Evolutionary conservation across 106 monocot genomes (phyloP), one percentile per base, ranked within the genome.

Genomic region (Chionographis japonica): DNA sequence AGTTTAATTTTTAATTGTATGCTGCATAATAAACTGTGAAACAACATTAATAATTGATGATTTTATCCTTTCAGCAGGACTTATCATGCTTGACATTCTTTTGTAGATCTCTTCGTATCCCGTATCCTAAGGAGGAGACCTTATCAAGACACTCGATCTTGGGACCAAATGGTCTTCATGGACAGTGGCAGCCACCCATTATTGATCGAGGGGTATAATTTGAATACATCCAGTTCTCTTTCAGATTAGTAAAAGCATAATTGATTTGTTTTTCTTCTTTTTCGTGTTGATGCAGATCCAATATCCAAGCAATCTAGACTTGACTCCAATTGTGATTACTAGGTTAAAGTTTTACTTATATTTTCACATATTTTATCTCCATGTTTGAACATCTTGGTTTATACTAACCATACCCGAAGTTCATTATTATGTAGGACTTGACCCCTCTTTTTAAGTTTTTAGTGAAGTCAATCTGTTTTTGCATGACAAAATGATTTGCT

Each of bases 101-200:
- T 40, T 81, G 62, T 71, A 92, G 97, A 55, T 89, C 84, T 68
- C 54, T 90, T 37, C 83, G 58, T 66, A 68, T 87, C 42, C 85
- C 81, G 18, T 77, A 75, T 58, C 80, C 98, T 53, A 98, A 68
- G 15, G 90, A 98, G 54, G 98, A 98, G 63, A 90, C 98, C 0
- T 61, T 98, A 61, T 90, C 85, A 62, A 84, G 83, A 49, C 98
- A 98, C 73, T 90, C 98, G 39, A 93, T 98, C 36, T 73, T 93
- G 68, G 98, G 98, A 43, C 93, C 87, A 56, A 90, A 93, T 90
- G 98, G 98, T 15, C 90, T 98, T 62, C 56, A 80, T 83, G 98
- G 98, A 41, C 74, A 88, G 35, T 93, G 93, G 89, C 72, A 68
- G 66, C 83, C 80, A 68, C 74, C 87, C 46, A 76, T 64, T 71